Evolutionary conservation across 805 yeast species (phyloP), one percentile per base, ranked within the genome.

Genomic region (Millerozyma acaciae): DNA sequence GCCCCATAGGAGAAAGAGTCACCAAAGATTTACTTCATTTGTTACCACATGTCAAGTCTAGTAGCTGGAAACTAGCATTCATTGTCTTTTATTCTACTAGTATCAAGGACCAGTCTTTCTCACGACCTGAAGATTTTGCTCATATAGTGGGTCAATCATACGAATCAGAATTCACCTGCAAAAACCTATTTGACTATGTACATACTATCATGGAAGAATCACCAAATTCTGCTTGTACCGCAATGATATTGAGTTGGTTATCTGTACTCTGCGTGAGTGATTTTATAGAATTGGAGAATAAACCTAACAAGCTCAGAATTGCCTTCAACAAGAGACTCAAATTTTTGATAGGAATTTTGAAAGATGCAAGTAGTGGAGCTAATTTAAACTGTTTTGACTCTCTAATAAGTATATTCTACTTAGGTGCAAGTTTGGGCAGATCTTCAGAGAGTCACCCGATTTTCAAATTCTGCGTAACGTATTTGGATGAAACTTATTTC

Each of bases 311-410:
- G 33, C 42, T 58, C 16, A 60, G 52, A 32, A 40, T 53, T 19
- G 52, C 57, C 4, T 60, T 62, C 47, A 65, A 65, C 38, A 65
- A 57, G 40, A 44, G 70, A 26, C 43, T 60, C 15, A 59, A 53
- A 25, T 66, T 54, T 38, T 42, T 65, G 16, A 37, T 39, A 15
- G 42, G 45, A 10, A 43, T 65, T 7, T 32, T 65, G 2, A 50
- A 46, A 15, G 69, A 63, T 29, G 39, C 62, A 4, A 47, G 45
- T 8, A 43, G 44, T 6, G 44, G 53, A 8, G 26, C 48, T 4
- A 57, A 50, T 29, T 43, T 61, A 21, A 66, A 60, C 26, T 48
- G 60, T 28, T 62, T 60, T 37, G 65, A 65, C 33, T 44, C 64
- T 1, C 42, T 66, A 24, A 55, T 60, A 20, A 55, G 57, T 25